These are phyloP conservation scores for Lepidium aucheri DNA, from an alignment of 345 rosid genomes.

Conservation along the genomic window DNA sequence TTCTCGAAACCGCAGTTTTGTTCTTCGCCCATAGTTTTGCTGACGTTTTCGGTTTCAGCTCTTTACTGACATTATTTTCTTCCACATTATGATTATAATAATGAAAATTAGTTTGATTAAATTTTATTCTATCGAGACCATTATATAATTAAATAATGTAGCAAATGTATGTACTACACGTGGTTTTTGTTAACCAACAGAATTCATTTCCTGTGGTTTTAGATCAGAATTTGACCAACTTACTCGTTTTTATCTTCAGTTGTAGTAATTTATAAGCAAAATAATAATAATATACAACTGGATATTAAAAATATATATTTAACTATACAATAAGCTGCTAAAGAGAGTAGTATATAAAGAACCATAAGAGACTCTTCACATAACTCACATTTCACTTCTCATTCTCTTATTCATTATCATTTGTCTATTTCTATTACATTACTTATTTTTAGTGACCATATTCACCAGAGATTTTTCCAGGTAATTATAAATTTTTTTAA, in stretches of 20 bases:
- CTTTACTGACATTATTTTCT: neutral
- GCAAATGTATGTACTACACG: neutral
- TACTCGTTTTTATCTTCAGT: neutral
- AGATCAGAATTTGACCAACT: neutral
- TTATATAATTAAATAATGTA: neutral
- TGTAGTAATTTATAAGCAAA: too few species aligned
- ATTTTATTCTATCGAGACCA: too few species aligned
- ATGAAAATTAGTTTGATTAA: neutral
- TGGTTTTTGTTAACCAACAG: neutral
- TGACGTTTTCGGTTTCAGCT: too few species aligned
- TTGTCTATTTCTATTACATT: neutral
- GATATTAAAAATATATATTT: too few species aligned
- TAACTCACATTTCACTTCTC: neutral
- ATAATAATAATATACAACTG: too few species aligned
- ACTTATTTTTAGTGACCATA: neutral
- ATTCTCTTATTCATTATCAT: neutral
- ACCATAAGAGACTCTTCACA: neutral
- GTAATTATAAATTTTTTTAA: too few species aligned
- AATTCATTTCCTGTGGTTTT: neutral
- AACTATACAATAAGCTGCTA: neutral
- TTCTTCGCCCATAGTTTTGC: neutral
- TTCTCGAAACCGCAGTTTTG: neutral
- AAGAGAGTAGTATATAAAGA: conserved; percentile 2
- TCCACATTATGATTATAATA: neutral
- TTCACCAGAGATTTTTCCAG: neutral